Conservation (phyloP, 169 alveolate genomes). For the Babesia sp. region DNA sequence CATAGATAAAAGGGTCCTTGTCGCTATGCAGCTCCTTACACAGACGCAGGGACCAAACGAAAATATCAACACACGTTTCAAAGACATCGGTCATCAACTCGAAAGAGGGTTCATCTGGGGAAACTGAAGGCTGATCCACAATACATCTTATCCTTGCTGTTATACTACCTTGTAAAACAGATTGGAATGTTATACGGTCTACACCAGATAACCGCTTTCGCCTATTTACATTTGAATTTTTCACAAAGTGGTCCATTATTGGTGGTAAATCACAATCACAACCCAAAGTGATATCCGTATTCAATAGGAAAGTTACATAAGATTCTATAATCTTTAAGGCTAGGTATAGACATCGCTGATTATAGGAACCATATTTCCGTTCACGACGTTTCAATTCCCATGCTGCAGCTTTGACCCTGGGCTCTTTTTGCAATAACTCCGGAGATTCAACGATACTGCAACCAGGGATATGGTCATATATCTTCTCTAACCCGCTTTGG, state of each 20-base stretch:
- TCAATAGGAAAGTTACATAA: conserved; percentile 11
- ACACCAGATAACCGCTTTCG: conserved; percentile 12
- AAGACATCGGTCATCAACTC: conserved; percentile 17
- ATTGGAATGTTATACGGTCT: conserved; percentile 10
- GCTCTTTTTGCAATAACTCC: background rate
- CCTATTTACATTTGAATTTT: background rate
- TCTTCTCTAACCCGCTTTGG: conserved; percentile 31
- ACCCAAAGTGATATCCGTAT: conserved; percentile 10
- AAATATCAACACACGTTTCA: conserved; percentile 16
- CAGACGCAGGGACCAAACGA: conserved; percentile 24
- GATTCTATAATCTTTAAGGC: conserved; percentile 21
- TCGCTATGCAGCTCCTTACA: conserved; percentile 30
- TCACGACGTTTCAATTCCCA: background rate
- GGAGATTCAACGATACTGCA: background rate
- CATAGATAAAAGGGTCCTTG: conserved; percentile 7
- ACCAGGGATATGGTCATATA: conserved; percentile 1
- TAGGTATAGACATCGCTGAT: conserved; percentile 40
- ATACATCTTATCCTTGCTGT: background rate
- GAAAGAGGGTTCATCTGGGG: conserved; percentile 8
- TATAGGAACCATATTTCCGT: background rate
- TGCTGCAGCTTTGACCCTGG: background rate
- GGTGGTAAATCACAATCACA: conserved; percentile 12
- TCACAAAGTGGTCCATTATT: conserved; percentile 14
- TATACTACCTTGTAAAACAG: background rate
- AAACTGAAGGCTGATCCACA: background rate